Conservation (phyloP, 352 stramenopile genomes). For the Phytophthora nicotianae region DNA sequence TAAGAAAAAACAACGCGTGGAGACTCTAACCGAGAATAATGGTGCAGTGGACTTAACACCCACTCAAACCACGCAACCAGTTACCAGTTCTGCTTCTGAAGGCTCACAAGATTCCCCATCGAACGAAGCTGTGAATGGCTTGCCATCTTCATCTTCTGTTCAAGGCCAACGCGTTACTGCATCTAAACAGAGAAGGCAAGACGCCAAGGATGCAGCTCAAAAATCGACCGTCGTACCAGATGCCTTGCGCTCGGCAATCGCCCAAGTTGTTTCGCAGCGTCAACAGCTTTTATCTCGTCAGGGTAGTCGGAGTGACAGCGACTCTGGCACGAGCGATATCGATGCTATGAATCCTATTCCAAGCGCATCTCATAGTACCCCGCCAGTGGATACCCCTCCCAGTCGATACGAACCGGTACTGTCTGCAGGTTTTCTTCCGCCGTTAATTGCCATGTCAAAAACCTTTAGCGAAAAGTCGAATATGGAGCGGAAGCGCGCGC, state of each 20-base stretch:
- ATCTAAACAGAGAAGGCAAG: neutral
- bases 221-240: constrained; percentile 1
- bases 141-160: neutral
- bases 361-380: neutral
- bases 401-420: neutral
- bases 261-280: constrained; percentile 26
- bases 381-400: neutral
- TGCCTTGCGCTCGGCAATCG: constrained; percentile 26
- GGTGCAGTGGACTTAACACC: neutral
- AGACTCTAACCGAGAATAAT: neutral
- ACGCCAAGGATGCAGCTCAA: neutral
- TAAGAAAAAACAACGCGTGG: neutral
- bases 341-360: neutral
- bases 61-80: constrained; percentile 16
- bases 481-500: constrained; percentile 25
- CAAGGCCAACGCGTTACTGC: neutral
- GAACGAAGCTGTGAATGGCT: neutral
- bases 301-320: constrained; percentile 16
- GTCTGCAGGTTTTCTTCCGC: constrained; percentile 13
- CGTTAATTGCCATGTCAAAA: constrained; percentile 4
- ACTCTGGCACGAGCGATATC: constrained; percentile 12
- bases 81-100: constrained; percentile 2
- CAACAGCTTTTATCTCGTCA: constrained; percentile 23
- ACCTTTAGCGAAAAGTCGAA: constrained; percentile 1
- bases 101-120: neutral